A percentile compares a stretch with the other conserved stretches of the same genome.
Evolutionary conservation across 108 stramenopile species (phyloP).

Genomic region (Skeletonema potamos): DNA sequence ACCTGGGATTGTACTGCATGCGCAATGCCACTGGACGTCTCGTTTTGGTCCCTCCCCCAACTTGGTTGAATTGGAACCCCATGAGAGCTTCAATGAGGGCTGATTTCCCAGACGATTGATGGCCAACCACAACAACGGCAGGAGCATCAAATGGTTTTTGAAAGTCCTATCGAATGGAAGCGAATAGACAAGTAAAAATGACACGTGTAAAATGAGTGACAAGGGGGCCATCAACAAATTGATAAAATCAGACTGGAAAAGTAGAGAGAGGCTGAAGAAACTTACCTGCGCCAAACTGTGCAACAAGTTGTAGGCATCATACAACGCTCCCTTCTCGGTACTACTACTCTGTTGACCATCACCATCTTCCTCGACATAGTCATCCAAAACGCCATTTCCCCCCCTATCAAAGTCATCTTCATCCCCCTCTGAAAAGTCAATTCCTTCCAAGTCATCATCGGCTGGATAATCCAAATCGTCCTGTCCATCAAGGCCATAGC

Average conservation of each 20-base stretch:
- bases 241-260: not conserved
- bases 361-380: constrained; percentile 7
- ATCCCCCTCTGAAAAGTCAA: constrained; percentile 13
- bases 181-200: constrained; percentile 10
- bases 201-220: not conserved
- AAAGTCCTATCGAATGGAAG: constrained; percentile 65
- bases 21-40: constrained; percentile 88
- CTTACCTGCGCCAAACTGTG: constrained; percentile 90
- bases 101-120: constrained; percentile 92
- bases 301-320: constrained; percentile 91
- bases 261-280: not conserved
- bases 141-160: constrained; percentile 95
- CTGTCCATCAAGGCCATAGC: not conserved
- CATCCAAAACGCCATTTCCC: not conserved
- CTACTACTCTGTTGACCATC: not conserved
- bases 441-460: constrained; percentile 11
- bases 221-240: not conserved
- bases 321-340: constrained; percentile 66
- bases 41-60: constrained; percentile 94
- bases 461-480: not conserved
- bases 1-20: constrained; percentile 95
- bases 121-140: constrained; percentile 92
- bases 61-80: constrained; percentile 97
- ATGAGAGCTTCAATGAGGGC: constrained; percentile 94
- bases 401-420: constrained; percentile 6